Evolutionary conservation across 257 asterid species (phyloP), one percentile per base, ranked within the genome.

Genomic region (Fraxinus pennsylvanica): DNA sequence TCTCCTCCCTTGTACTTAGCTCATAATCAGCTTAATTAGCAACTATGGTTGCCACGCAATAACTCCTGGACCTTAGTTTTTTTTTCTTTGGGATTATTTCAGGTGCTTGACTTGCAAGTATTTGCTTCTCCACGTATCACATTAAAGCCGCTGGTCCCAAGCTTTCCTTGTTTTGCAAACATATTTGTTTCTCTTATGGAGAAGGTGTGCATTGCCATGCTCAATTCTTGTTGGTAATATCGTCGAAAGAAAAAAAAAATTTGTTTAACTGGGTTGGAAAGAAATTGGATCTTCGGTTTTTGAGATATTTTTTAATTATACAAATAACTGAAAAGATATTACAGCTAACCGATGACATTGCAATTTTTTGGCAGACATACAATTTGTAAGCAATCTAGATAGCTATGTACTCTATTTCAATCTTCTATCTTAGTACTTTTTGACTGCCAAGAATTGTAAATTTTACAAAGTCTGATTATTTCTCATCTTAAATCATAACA

Each of bases 101-200:
- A 96, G 99, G 97, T 96, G 85, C 36, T 33, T 33, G 36, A 33
- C 36, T 33, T 33, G 90, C 99, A 96, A 90, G 96, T 96, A 30
- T 96, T 96, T 85, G 39, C 39, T 36, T 36, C 39, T 36, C 39
- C 39, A 36, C 39, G 39, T 6, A 6, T 36, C 39, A 36, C 39
- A 36, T 36, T 36, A 36, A 36, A 36, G 39, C 39, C 39, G 39
- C 39, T 36, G 39, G 39, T 36, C 39, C 39, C 39, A 36, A 36
- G 39, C 39, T 36, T 36, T 36, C 39, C 39, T 36, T 36, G 39
- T 36, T 95, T 95, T 41, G 96, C 96, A 6, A 95, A 91, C 71
- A 95, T 95, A 77, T 79, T 85, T 1, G 91, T 95, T 76, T 95
- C 99, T 78, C 94, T 96, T 39, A 93, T 96, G 99, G 95, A 93